These are phyloP conservation scores for Talaromyces sp. DNA, from an alignment of 2,329 filamentous ascomycete genomes.

Conservation along the genomic window DNA sequence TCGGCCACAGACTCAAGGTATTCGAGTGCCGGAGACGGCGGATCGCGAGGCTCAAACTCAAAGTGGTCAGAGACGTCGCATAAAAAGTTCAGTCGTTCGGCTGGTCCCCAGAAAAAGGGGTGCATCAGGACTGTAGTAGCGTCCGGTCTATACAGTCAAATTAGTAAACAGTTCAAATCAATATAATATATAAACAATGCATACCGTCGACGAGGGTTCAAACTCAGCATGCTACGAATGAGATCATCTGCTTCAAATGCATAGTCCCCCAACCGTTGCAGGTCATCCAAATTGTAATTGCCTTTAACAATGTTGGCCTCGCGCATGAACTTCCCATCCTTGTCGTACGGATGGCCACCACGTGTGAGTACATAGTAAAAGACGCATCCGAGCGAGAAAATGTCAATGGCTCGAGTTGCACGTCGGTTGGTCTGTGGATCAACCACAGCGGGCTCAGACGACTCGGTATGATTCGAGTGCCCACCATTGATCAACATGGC, in stretches of 20 bases:
- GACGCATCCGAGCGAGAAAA: slow-evolving; percentile 95
- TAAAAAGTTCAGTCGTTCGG: slow-evolving; percentile 86
- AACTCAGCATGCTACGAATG: slow-evolving; percentile 72
- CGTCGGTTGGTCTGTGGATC: slow-evolving; percentile 62
- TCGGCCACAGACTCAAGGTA: slow-evolving; percentile 51
- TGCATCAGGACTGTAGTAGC: slow-evolving; percentile 81
- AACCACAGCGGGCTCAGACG: slow-evolving; percentile 49
- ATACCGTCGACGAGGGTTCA: slow-evolving; percentile 58
- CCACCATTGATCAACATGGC: slow-evolving; percentile 18
- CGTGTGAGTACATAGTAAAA: slow-evolving; percentile 98
- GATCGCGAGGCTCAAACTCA: slow-evolving; percentile 83
- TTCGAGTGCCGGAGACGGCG: slow-evolving; percentile 64
- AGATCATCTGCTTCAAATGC: slow-evolving; percentile 83
- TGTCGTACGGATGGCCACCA: slow-evolving; percentile 88
- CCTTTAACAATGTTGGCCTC: slow-evolving; percentile 97
- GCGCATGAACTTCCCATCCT: slow-evolving; percentile 88
- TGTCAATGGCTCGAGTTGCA: slow-evolving; percentile 92
- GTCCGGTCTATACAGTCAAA: slow-evolving; percentile 50
- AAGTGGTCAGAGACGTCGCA: slow-evolving; percentile 96
- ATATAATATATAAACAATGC: slow-evolving; percentile 13
- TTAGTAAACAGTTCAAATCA: slow-evolving; percentile 8
- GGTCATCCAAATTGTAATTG: slow-evolving; percentile 64
- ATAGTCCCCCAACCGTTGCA: slow-evolving; percentile 76
- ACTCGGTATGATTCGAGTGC: slow-evolving; percentile 37
- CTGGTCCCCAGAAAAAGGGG: slow-evolving; percentile 92